Evolutionary conservation across 208 protist genomes (phyloP).

Genomic region (Trypanosoma brucei): DNA sequence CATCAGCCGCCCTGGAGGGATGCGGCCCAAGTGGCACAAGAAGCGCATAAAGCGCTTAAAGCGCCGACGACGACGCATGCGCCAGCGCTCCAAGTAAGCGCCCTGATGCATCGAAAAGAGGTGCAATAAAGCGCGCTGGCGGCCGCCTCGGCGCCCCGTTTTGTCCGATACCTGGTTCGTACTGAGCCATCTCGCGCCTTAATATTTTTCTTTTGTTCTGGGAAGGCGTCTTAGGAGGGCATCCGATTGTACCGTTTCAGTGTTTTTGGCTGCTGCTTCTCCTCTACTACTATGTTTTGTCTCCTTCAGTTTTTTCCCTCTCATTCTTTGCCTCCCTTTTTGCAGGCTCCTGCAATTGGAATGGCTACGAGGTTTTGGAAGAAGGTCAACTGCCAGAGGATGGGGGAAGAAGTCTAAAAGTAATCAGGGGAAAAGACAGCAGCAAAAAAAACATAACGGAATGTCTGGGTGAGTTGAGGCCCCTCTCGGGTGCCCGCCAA

Average conservation of each 20-base stretch:
- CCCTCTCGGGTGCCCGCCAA: too few relatives aligned
- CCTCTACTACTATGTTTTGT: constrained; percentile 4
- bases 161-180: too few relatives aligned
- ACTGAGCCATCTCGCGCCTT: too few relatives aligned
- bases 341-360: not conserved
- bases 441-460: too few relatives aligned
- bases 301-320: constrained; percentile 11
- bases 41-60: constrained; percentile 92
- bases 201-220: too few relatives aligned
- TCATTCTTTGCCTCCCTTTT: not conserved
- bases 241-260: not conserved
- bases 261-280: not conserved
- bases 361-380: not conserved
- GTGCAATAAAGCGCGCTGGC: too few relatives aligned
- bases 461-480: too few relatives aligned
- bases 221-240: too few relatives aligned
- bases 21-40: constrained; percentile 91
- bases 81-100: constrained; percentile 88
- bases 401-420: too few relatives aligned
- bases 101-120: not conserved
- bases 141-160: too few relatives aligned
- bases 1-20: constrained; percentile 79
- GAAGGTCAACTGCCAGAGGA: too few relatives aligned
- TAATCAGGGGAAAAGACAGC: too few relatives aligned
- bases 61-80: constrained; percentile 79